A percentile compares a stretch with the other conserved stretches of the same genome.
Conservation (phyloP, 2,329 filamentous ascomycete species). For the Parascedosporium putredinis region DNA sequence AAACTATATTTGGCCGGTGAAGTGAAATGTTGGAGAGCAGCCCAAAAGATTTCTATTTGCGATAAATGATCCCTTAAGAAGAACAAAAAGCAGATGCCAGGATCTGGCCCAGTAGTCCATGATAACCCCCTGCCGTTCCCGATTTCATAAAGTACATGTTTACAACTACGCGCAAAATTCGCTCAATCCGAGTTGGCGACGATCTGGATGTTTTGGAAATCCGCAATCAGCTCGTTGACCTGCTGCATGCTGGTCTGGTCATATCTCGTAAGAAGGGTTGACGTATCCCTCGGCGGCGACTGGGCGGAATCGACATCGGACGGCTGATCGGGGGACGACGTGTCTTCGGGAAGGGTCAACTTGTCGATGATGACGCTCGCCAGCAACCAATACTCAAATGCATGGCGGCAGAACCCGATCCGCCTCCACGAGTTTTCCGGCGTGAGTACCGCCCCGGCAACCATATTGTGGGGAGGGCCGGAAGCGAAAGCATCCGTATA, state of each 20-base stretch:
- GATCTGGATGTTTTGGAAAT: conserved; percentile 22
- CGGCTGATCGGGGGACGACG: background rate
- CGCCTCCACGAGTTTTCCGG: conserved; percentile 22
- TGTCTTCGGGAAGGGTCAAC: conserved; percentile 10
- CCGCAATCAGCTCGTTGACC: conserved; percentile 25
- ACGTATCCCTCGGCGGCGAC: background rate
- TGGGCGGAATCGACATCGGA: background rate
- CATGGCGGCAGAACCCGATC: conserved; percentile 22
- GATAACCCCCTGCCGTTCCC: no score
- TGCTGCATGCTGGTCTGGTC: conserved; percentile 29
- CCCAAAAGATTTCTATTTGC: no score
- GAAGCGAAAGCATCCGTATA: conserved; percentile 11
- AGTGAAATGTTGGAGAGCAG: no score
- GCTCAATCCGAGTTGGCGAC: background rate
- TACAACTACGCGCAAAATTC: no score
- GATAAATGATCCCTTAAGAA: no score
- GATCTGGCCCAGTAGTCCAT: no score
- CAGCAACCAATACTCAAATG: conserved; percentile 25
- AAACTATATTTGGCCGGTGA: no score
- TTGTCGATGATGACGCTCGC: conserved; percentile 21
- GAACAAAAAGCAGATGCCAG: no score
- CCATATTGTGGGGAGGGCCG: conserved; percentile 12
- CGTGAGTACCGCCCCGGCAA: conserved; percentile 10
- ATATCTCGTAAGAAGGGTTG: conserved; percentile 21
- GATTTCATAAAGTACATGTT: no score